Conservation (phyloP, 768 basidiomycete genomes). For the Krasilnikovozyma curviuscula region DNA sequence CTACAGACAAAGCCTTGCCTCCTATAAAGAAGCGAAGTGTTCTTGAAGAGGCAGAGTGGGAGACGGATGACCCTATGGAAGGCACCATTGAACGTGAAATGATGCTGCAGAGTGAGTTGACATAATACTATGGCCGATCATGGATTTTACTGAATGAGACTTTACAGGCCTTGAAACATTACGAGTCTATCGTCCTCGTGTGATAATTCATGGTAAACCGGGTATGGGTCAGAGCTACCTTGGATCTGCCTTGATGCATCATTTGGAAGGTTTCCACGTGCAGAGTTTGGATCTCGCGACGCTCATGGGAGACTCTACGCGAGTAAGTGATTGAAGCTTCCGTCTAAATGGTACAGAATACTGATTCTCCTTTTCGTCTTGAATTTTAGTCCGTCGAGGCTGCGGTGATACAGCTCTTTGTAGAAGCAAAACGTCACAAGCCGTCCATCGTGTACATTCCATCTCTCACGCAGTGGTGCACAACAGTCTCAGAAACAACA, state of each 20-base stretch:
- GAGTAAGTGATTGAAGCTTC: constrained; percentile 37
- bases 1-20: constrained; percentile 58
- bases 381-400: constrained; percentile 59
- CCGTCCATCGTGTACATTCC: constrained; percentile 93
- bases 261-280: constrained; percentile 86
- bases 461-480: constrained; percentile 65
- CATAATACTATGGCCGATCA: background rate
- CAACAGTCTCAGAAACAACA: constrained; percentile 63
- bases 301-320: constrained; percentile 66
- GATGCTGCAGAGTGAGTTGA: constrained; percentile 57
- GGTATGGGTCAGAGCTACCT: constrained; percentile 87
- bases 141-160: background rate
- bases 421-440: constrained; percentile 91
- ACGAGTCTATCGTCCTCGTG: constrained; percentile 71
- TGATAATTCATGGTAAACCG: constrained; percentile 54
- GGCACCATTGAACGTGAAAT: constrained; percentile 75
- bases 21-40: constrained; percentile 60
- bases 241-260: constrained; percentile 76
- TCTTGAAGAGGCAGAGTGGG: constrained; percentile 86
- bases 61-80: constrained; percentile 42
- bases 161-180: constrained; percentile 68
- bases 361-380: background rate
- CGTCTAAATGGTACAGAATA: background rate
- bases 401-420: constrained; percentile 79
- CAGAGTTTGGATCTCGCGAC: constrained; percentile 83